Base-by-base conservation (phyloP, 768 basidiomycete species). In the Kwoniella sp. region DNA sequence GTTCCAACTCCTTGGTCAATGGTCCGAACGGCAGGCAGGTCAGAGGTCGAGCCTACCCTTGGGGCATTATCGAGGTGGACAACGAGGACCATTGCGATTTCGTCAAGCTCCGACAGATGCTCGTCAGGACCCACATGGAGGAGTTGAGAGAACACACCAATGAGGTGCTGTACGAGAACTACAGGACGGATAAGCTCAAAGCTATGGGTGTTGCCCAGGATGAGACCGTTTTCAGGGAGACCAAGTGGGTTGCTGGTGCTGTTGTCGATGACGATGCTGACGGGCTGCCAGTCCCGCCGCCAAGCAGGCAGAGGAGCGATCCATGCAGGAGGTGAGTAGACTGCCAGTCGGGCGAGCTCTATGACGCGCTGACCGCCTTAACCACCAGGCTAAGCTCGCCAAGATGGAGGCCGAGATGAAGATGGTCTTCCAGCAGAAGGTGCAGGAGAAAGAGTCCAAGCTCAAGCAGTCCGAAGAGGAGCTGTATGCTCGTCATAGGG, bases 371-470 rank as follows among this genome's bases (percentile, higher is more conserved):
- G n/a, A n/a, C n/a, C 22, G 11, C 14, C 14, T 15, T 36, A 17
- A 14, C 19, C 5, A 20, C n/a, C 38, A 69, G 59, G 87, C 88
- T 63, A 98, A 98, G 76, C 83, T 99, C 48, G 83, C 89, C 22
- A 74, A 72, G 53, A 74, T 74, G 72, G 95, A 99, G 78, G 88
- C 91, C 50, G 95, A 98, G 81, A 99, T 99, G 95, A 98, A 96
- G 84, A 90, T 93, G 89, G 95, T 99, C 66, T 99, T 99, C 90
- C 91, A 92, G 74, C 95, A 98, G 77, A 99, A 99, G 76, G 95
- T 99, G 49, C 89, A 91, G 74, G 95, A 99, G 76, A 98, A 99
- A 80, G 95, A 99, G 75, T 83, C 89, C 60, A 98, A 98, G 77
- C 81, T 99, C 74, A 96, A 96, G 79, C 95, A 98, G 76, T 89